A percentile compares a stretch with the other conserved stretches of the same genome.
phyloP scores from a whole-genome alignment of 176 grass and related monocot genomes.

The Elymus sibiricus region DNA sequence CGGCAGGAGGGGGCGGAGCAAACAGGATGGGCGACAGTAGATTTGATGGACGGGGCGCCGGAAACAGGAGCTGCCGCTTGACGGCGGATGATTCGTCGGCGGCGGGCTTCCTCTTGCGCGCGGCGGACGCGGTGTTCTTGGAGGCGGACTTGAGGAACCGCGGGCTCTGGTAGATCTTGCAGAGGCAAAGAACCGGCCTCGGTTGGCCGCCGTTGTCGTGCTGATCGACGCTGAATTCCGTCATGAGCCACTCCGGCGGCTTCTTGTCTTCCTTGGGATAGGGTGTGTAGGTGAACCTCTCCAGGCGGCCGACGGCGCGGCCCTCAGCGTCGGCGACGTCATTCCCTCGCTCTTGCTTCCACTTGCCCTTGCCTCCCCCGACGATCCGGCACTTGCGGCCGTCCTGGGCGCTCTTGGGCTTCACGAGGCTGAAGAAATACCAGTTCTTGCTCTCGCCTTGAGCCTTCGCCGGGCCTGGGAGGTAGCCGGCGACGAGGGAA shows the following conservation, averaged over 20 bases:
- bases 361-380: neutral
- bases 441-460: neutral
- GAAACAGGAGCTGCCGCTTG: neutral
- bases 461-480: neutral
- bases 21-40: neutral
- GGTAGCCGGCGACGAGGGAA: neutral
- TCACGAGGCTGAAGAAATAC: neutral
- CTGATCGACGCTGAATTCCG: neutral
- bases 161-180: neutral
- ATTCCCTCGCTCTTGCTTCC: neutral
- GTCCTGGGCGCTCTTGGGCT: neutral
- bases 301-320: neutral
- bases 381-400: neutral
- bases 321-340: neutral
- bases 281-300: neutral
- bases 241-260: slow-evolving; percentile 4
- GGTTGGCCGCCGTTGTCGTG: neutral
- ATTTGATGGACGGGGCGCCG: neutral
- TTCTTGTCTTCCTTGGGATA: neutral
- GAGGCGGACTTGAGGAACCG: neutral
- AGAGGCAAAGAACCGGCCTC: neutral
- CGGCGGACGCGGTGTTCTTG: neutral
- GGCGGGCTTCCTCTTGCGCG: neutral
- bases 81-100: neutral
- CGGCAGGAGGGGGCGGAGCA: neutral